These are phyloP conservation scores for Boletus reticulatus DNA, from an alignment of 768 basidiomycete species.

Conservation along the genomic window DNA sequence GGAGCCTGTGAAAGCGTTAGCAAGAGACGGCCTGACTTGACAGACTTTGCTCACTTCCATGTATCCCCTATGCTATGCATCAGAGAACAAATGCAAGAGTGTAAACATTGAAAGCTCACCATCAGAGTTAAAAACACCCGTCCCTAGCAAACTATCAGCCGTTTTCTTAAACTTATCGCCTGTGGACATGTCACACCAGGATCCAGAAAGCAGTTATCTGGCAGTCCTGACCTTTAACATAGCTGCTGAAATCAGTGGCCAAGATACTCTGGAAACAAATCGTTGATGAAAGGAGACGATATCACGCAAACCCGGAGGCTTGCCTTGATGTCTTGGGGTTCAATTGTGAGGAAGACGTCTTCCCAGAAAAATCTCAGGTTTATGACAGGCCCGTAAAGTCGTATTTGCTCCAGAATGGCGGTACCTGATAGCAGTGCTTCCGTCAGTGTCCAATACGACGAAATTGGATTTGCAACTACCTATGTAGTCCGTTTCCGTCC, in stretches of 20 bases:
- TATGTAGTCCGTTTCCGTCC: conserved; percentile 32
- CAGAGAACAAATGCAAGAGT: not conserved
- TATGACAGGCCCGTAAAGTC: conserved; percentile 27
- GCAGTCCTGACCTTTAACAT: conserved; percentile 38
- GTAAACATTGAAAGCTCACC: conserved; percentile 26
- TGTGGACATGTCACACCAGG: conserved; percentile 9
- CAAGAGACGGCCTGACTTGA: not conserved
- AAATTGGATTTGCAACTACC: conserved; percentile 21
- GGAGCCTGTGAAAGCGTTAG: conserved; percentile 41
- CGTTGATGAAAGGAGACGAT: not conserved
- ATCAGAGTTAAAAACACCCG: conserved; percentile 57
- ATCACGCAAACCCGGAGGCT: not conserved
- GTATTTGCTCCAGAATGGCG: conserved; percentile 20
- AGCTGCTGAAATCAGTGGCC: conserved; percentile 42
- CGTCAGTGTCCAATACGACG: not conserved
- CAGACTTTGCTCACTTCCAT: conserved; percentile 54
- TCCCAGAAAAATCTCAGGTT: conserved; percentile 51
- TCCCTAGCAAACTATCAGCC: conserved; percentile 40
- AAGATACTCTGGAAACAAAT: conserved; percentile 33
- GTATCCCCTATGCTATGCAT: conserved; percentile 46
- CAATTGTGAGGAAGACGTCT: conserved; percentile 45
- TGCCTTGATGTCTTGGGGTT: conserved; percentile 48
- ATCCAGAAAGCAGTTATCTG: not conserved
- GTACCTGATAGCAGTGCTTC: conserved; percentile 18
- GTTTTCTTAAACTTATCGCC: conserved; percentile 32